phyloP scores from a whole-genome alignment of 1,284 basidiomycete genomes.

The Xanthoconium separans region DNA sequence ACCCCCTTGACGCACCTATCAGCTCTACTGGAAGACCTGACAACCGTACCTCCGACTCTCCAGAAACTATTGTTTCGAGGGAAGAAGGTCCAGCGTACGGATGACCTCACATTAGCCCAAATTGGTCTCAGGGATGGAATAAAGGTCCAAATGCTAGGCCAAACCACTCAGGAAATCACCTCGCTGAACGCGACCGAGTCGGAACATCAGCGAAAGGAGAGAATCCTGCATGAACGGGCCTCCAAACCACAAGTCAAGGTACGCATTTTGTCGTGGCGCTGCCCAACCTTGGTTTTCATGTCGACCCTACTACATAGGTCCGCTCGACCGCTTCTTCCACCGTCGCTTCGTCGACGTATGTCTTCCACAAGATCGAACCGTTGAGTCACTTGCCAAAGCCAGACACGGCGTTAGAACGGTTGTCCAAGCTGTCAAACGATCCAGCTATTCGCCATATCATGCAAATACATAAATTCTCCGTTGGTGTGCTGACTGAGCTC shows the following conservation, averaged over 20 bases:
- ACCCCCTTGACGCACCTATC: conserved; percentile 50
- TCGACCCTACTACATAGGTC: conserved; percentile 40
- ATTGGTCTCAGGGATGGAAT: conserved; percentile 60
- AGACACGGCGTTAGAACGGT: conserved; percentile 48
- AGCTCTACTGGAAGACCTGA: conserved; percentile 55
- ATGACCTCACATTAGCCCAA: conserved; percentile 43
- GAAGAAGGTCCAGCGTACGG: conserved; percentile 45
- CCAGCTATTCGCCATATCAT: conserved; percentile 69
- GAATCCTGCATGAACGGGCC: conserved; percentile 58
- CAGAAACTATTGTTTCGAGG: conserved; percentile 76
- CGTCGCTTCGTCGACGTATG: conserved; percentile 43
- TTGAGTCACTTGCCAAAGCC: conserved; percentile 65
- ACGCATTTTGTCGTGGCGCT: conserved; percentile 10
- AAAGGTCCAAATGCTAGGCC: conserved; percentile 68
- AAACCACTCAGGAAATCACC: conserved; percentile 55
- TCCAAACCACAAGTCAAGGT: conserved; percentile 61
- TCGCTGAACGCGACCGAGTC: conserved; percentile 54
- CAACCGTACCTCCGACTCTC: conserved; percentile 56
- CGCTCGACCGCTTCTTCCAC: conserved; percentile 49
- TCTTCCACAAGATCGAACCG: conserved; percentile 63
- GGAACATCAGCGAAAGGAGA: conserved; percentile 54
- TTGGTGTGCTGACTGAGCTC: conserved; percentile 69
- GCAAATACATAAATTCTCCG: conserved; percentile 62
- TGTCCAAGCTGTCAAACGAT: conserved; percentile 62
- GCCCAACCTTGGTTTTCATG: background rate